Evolutionary conservation across 2,329 filamentous ascomycete species (phyloP).

Genomic region (Neonectria faginata): DNA sequence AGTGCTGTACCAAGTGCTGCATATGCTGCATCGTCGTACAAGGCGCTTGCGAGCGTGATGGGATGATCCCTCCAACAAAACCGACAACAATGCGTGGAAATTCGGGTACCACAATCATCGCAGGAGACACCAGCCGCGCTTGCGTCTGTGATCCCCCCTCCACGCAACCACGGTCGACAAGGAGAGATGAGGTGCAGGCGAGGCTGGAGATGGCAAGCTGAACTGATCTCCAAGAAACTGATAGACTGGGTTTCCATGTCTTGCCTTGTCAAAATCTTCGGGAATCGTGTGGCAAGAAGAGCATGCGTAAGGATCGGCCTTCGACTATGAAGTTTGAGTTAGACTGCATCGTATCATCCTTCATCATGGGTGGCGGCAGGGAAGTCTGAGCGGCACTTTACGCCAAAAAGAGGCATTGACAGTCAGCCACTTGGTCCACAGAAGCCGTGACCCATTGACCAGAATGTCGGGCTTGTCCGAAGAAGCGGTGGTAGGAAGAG

Average conservation of each 20-base stretch:
- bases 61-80: constrained; percentile 16
- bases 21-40: not conserved
- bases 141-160: constrained; percentile 14
- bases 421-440: constrained; percentile 10
- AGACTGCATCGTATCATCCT: constrained; percentile 11
- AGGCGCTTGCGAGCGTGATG: constrained; percentile 8
- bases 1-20: not conserved
- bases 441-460: not conserved
- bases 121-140: not conserved
- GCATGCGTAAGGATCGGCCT: constrained; percentile 4
- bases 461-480: constrained; percentile 7
- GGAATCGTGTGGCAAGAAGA: constrained; percentile 6
- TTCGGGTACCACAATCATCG: not conserved
- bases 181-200: constrained; percentile 6
- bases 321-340: constrained; percentile 10
- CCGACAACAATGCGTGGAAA: not conserved
- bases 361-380: constrained; percentile 8
- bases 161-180: not conserved
- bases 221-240: constrained; percentile 9
- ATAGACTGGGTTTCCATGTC: constrained; percentile 4
- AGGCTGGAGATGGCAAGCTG: constrained; percentile 9
- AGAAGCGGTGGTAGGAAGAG: constrained; percentile 11
- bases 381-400: constrained; percentile 13
- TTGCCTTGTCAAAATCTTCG: not conserved
- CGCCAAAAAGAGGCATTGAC: constrained; percentile 18